Conservation (phyloP, 2,329 filamentous ascomycete genomes). For the Fusarium phyllophilum region DNA sequence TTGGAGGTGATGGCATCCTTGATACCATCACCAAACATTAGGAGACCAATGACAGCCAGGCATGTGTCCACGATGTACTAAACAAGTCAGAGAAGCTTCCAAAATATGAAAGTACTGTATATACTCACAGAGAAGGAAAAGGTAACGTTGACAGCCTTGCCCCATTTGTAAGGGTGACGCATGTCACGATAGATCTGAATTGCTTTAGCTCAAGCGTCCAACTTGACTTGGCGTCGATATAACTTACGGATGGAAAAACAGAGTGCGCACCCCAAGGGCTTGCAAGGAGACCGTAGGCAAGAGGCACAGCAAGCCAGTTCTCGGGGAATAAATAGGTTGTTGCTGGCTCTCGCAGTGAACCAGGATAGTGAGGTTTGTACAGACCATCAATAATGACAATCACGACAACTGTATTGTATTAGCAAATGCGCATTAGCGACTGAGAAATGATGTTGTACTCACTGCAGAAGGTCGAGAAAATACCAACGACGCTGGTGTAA, state of each 20-base stretch:
- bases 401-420: slow-evolving; percentile 71
- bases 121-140: slow-evolving; percentile 82
- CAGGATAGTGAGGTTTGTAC: slow-evolving; percentile 80
- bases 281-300: slow-evolving; percentile 92
- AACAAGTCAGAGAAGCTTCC: not conserved
- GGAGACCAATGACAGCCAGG: slow-evolving; percentile 83
- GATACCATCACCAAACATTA: slow-evolving; percentile 96
- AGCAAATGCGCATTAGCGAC: not conserved
- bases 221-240: not conserved
- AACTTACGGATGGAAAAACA: slow-evolving; percentile 79
- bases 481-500: slow-evolving; percentile 92
- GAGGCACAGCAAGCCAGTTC: slow-evolving; percentile 86
- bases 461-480: slow-evolving; percentile 89
- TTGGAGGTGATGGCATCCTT: slow-evolving; percentile 91
- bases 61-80: slow-evolving; percentile 82
- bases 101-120: not conserved
- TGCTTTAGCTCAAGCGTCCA: not conserved
- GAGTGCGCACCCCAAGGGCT: slow-evolving; percentile 73
- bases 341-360: slow-evolving; percentile 84
- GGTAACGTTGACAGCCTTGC: slow-evolving; percentile 77
- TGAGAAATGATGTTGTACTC: slow-evolving; percentile 54
- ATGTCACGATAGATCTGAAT: slow-evolving; percentile 69
- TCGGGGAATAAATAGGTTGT: slow-evolving; percentile 82
- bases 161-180: slow-evolving; percentile 83
- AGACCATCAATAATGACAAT: slow-evolving; percentile 89